Conservation (phyloP, 345 rosid genomes). For the Luvunga scandens region DNA sequence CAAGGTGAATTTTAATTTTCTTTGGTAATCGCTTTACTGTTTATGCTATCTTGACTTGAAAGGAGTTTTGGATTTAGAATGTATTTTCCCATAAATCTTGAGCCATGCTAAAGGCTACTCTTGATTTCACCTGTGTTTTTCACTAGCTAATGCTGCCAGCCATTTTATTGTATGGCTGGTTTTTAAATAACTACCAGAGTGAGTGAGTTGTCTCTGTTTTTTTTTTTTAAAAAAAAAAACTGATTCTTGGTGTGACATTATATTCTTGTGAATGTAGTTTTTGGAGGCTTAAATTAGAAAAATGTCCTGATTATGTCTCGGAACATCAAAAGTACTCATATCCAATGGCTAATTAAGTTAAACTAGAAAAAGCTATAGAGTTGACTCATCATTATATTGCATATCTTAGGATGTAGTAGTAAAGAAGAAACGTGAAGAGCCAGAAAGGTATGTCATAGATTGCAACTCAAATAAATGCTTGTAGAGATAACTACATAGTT, state of each 20-base stretch:
- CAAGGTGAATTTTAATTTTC: not conserved
- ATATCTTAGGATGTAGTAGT: not conserved
- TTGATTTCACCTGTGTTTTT: not conserved
- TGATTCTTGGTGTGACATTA: not conserved
- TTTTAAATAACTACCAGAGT: not conserved
- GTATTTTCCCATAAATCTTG: not conserved
- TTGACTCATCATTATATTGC: not conserved
- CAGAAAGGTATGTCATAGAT: not conserved
- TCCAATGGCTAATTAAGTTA: not conserved
- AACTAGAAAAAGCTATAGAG: too few species aligned
- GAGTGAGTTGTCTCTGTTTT: too few species aligned
- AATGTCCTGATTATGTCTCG: not conserved
- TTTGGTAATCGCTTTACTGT: not conserved
- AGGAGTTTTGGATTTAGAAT: conserved; percentile 4
- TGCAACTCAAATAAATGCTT: not conserved
- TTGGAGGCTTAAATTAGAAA: not conserved
- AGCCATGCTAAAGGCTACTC: conserved; percentile 6
- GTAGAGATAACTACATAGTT: not conserved
- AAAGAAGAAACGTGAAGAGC: too few species aligned
- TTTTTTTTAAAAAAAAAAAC: not conserved
- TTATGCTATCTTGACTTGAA: conserved; percentile 7
- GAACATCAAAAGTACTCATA: not conserved
- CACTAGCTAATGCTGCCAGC: not conserved
- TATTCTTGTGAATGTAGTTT: not conserved
- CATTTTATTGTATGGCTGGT: not conserved